Percentiles rank a stretch among this genome's conserved stretches.
Conservation (phyloP, 1,139 yeast genomes). For the Kurtzmaniella quercitrusa region DNA sequence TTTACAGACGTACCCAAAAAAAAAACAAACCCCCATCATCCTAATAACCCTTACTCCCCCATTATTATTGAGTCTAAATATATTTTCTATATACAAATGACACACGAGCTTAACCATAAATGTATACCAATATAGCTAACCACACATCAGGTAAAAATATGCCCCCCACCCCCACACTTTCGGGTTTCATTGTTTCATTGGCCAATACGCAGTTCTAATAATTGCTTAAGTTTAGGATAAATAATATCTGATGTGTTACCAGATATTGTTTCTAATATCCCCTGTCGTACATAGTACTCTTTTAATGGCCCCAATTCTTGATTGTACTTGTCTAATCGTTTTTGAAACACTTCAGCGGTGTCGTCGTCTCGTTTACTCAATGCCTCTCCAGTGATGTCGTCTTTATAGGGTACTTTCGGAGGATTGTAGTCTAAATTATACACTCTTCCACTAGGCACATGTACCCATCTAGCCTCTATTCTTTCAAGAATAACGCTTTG, state of each 20-base stretch:
- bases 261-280: slow-evolving; percentile 51
- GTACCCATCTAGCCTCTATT: slow-evolving; percentile 84
- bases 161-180: too few species aligned
- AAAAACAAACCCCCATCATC: too few species aligned
- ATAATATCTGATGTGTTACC: slow-evolving; percentile 85
- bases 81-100: too few species aligned
- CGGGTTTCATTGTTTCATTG: too few species aligned
- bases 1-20: too few species aligned
- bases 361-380: slow-evolving; percentile 78
- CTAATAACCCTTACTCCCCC: too few species aligned
- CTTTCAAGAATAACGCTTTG: slow-evolving; percentile 72
- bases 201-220: slow-evolving; percentile 20
- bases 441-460: slow-evolving; percentile 77
- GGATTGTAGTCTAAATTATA: slow-evolving; percentile 86
- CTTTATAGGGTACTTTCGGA: slow-evolving; percentile 74
- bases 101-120: too few species aligned
- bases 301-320: slow-evolving; percentile 59
- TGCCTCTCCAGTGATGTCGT: slow-evolving; percentile 87
- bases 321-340: slow-evolving; percentile 62
- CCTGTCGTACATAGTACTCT: slow-evolving; percentile 51
- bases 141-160: too few species aligned
- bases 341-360: slow-evolving; percentile 61
- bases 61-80: too few species aligned
- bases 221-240: slow-evolving; percentile 58
- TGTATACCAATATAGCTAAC: too few species aligned